These are phyloP conservation scores for Cercophora newfieldiana DNA, from an alignment of 495 filamentous ascomycete species.

Conservation along the genomic window DNA sequence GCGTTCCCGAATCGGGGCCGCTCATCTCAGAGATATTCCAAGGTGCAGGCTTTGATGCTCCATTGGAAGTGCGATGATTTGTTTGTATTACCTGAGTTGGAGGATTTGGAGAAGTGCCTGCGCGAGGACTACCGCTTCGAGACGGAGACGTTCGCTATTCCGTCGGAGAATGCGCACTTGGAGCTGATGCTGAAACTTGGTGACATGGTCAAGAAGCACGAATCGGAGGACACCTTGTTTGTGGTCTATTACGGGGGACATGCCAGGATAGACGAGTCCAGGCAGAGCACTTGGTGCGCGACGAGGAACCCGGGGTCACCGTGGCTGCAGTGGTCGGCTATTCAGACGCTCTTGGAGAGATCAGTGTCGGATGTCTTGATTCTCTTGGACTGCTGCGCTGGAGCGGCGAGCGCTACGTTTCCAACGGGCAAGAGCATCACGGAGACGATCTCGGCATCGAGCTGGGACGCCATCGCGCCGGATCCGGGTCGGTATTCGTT, in stretches of 20 bases:
- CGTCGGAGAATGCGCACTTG: constrained; percentile 50
- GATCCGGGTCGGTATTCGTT: constrained; percentile 54
- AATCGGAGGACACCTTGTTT: constrained; percentile 49
- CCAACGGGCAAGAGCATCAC: constrained; percentile 51
- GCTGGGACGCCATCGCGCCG: constrained; percentile 53
- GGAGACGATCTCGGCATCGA: constrained; percentile 55
- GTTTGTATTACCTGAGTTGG: constrained; percentile 52
- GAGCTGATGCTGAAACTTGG: constrained; percentile 51
- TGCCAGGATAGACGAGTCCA: constrained; percentile 50
- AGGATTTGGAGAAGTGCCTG: constrained; percentile 52
- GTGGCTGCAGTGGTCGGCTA: constrained; percentile 55
- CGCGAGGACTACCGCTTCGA: constrained; percentile 48
- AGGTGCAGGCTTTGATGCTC: constrained; percentile 53
- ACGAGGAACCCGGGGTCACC: constrained; percentile 42
- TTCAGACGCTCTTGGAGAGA: constrained; percentile 54
- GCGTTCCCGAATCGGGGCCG: constrained; percentile 50
- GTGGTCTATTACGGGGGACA: constrained; percentile 58
- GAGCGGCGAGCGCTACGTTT: constrained; percentile 51
- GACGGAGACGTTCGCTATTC: constrained; percentile 52
- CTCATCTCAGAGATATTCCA: constrained; percentile 47
- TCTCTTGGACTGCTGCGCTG: constrained; percentile 55
- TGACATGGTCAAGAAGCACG: constrained; percentile 51
- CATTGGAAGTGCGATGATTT: constrained; percentile 58
- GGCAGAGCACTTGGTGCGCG: constrained; percentile 56
- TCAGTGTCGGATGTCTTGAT: constrained; percentile 55